Base-by-base conservation (phyloP, 192 early-diverging fungal species). In the Gaertneriomyces sp. region DNA sequence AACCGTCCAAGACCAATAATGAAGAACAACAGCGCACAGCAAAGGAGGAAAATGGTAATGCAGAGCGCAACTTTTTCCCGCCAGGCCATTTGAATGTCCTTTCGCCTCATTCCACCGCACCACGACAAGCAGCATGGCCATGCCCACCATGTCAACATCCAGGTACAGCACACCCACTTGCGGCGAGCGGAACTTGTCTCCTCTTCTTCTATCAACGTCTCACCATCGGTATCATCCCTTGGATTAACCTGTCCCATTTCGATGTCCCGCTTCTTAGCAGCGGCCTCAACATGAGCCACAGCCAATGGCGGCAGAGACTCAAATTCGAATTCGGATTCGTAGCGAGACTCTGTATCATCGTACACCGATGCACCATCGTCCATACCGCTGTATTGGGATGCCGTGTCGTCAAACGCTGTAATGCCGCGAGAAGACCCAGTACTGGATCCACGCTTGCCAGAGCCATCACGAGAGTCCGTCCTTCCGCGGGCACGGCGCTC, bases 51-150 rank as follows among this genome's bases (percentile, higher is more conserved):
- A 56, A 98, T 94, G 64, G 96, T 70, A 47, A 92, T 66, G 72
- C 91, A 93, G 16, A 98, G 62, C 8, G 82, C 78, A 9, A 84
- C 65, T 73, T 97, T 97, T 76, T 97, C 95, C 52, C 94, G 79
- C 93, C 92, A 97, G 10, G 94, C 94, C 92, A 94, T 94, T 53
- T 85, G 90, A 42, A 97, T 84, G 74, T 97, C 93, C 57, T 90
- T 82, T 43, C 93, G 87, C 71, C 86, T 90, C 90, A 95, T 90
- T 25, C 57, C 57, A 41, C 86, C 91, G 66, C 88, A 78, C 40
- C 60, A 65, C 3, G 69, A 71, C 40, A 91, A 68, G 45, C 75
- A 76, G 41, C 66, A 81, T 8, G 82, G 80, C 6, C 87, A 88
- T 45, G 91, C 85, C 86, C 89, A 91, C 87, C 90, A 94, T 3